These are phyloP conservation scores for Hyphopichia homilentoma DNA, from an alignment of 805 yeast genomes.

Conservation along the genomic window DNA sequence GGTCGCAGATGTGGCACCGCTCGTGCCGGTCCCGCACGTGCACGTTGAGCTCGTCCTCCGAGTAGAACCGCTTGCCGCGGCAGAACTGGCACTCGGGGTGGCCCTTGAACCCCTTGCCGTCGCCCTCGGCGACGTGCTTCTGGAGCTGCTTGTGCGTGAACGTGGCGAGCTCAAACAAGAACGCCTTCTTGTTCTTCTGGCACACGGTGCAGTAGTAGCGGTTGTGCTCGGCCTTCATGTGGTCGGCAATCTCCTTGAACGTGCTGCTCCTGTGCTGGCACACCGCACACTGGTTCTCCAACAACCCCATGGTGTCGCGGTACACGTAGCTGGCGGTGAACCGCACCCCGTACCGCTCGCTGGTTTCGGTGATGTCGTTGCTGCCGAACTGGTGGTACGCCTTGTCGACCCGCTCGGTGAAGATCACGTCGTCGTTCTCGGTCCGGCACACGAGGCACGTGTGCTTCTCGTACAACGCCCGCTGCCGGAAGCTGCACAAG, in stretches of 20 bases:
- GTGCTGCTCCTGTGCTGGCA: conserved; percentile 40
- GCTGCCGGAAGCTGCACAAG: conserved; percentile 73
- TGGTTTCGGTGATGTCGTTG: conserved; percentile 26
- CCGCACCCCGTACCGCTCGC: conserved; percentile 49
- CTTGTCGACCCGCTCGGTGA: conserved; percentile 45
- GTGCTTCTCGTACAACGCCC: conserved; percentile 71
- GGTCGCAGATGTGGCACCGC: conserved; percentile 86
- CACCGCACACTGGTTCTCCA: conserved; percentile 56
- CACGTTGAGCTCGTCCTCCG: conserved; percentile 77
- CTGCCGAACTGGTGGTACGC: conserved; percentile 35
- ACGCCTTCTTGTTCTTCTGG: conserved; percentile 69
- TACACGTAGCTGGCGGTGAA: conserved; percentile 55
- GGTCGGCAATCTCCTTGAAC: conserved; percentile 61
- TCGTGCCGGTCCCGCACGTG: conserved; percentile 87
- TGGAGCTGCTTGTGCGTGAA: conserved; percentile 61
- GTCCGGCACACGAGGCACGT: conserved; percentile 84
- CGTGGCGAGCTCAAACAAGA: conserved; percentile 64
- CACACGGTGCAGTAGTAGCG: conserved; percentile 72
- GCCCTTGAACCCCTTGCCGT: conserved; percentile 74
- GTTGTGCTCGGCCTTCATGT: conserved; percentile 61
- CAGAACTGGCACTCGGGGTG: conserved; percentile 90
- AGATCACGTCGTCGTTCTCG: conserved; percentile 54
- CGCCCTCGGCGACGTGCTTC: conserved; percentile 72
- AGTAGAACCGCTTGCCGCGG: conserved; percentile 68
- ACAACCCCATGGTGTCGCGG: conserved; percentile 46